Percentiles rank a stretch among this genome's conserved stretches.
phyloP scores from a whole-genome alignment of 2,329 filamentous ascomycete genomes.

The Cercospora janseana region DNA sequence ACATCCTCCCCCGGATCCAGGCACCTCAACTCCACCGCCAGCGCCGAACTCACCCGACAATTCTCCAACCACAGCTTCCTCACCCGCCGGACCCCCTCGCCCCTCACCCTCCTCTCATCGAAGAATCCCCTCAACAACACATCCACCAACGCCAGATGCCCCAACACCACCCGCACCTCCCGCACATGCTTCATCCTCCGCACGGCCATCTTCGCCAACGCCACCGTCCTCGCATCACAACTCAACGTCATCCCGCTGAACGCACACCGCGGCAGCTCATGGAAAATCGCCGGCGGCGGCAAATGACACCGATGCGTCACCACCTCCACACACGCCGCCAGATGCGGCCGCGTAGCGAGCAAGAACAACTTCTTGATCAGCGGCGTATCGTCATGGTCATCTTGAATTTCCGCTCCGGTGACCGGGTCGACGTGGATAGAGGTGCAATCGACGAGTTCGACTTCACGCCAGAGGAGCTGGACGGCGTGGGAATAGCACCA shows the following conservation, averaged over 20 bases:
- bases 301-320: conserved; percentile 50
- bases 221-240: conserved; percentile 41
- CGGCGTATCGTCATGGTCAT: conserved; percentile 44
- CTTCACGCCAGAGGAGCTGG: conserved; percentile 43
- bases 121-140: conserved; percentile 44
- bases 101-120: conserved; percentile 29
- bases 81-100: conserved; percentile 35
- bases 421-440: no score
- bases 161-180: conserved; percentile 46
- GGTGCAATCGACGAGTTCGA: conserved; percentile 44
- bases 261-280: conserved; percentile 42
- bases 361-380: conserved; percentile 45
- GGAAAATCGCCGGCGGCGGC: conserved; percentile 46
- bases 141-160: conserved; percentile 44
- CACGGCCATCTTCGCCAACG: conserved; percentile 41
- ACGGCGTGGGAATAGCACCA: conserved; percentile 40
- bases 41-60: conserved; percentile 39
- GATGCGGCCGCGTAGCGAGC: conserved; percentile 42
- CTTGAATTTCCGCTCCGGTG: no score
- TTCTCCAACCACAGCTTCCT: conserved; percentile 49
- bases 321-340: conserved; percentile 45
- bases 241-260: conserved; percentile 44
- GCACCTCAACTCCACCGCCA: conserved; percentile 11
- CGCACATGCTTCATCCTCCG: conserved; percentile 45
- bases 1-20: not conserved